Conservation (phyloP, 106 monocot species). For the Dendrobium chrysotoxum region DNA sequence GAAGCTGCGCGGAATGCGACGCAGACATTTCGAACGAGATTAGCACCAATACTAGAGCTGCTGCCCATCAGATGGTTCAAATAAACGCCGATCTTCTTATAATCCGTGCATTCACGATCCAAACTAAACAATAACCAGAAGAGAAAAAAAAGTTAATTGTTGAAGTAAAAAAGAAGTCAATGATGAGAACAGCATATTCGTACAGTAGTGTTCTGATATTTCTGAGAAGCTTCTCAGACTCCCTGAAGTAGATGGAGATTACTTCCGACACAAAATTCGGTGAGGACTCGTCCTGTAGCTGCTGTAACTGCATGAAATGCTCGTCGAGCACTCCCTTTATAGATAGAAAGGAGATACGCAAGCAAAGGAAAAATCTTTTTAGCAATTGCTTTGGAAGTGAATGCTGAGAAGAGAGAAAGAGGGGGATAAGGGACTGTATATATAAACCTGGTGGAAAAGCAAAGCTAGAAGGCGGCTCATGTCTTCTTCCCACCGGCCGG, state of each 20-base stretch:
- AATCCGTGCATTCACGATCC: constrained; percentile 27
- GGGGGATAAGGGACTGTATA: background rate
- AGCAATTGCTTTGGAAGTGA: too few species aligned
- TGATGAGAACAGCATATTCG: background rate
- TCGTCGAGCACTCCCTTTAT: constrained; percentile 37
- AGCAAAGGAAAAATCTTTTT: background rate
- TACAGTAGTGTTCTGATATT: constrained; percentile 30
- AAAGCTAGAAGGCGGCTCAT: constrained; percentile 21
- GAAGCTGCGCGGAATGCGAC: constrained; percentile 28
- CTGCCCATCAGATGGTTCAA: constrained; percentile 42
- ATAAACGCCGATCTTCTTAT: constrained; percentile 24
- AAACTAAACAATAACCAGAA: constrained; percentile 3
- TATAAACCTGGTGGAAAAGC: constrained; percentile 33
- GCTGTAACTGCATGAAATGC: constrained; percentile 41
- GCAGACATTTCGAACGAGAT: constrained; percentile 25
- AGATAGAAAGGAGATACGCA: background rate
- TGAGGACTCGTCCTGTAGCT: constrained; percentile 37
- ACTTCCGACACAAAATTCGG: constrained; percentile 40
- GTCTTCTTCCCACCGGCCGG: constrained; percentile 19
- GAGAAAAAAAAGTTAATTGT: background rate
- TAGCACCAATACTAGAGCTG: constrained; percentile 47
- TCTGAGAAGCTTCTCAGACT: constrained; percentile 34
- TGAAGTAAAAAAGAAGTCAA: background rate
- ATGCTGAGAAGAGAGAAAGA: background rate
- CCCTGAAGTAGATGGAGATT: constrained; percentile 35